These are phyloP conservation scores for Boechera retrofracta DNA, from an alignment of 345 rosid genomes.

Conservation along the genomic window DNA sequence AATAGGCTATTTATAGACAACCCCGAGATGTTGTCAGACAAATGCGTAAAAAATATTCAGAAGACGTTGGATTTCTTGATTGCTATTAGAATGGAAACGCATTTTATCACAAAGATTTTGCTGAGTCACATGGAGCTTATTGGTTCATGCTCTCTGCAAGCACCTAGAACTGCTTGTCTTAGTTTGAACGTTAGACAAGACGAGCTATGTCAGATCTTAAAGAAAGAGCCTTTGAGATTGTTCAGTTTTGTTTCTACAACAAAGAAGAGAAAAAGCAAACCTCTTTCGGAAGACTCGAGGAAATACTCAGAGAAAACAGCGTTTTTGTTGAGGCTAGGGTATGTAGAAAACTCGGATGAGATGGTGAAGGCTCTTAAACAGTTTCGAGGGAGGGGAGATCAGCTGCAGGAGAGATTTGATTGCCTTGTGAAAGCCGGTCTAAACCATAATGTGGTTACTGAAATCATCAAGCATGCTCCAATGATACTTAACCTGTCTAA, in stretches of 20 bases:
- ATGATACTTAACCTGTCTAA: constrained; percentile 71
- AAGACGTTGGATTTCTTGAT: constrained; percentile 60
- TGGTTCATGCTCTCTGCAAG: constrained; percentile 59
- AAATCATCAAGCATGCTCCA: constrained; percentile 70
- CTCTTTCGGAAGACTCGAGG: constrained; percentile 40
- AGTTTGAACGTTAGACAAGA: constrained; percentile 54
- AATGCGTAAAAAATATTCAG: constrained; percentile 53
- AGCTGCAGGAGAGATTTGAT: constrained; percentile 85
- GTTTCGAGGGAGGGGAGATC: constrained; percentile 88
- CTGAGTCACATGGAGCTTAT: constrained; percentile 50
- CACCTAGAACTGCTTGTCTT: constrained; percentile 56
- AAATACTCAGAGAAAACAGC: constrained; percentile 57
- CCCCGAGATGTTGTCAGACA: constrained; percentile 59
- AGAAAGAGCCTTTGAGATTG: constrained; percentile 64
- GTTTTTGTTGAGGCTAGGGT: constrained; percentile 73
- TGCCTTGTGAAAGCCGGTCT: constrained; percentile 78
- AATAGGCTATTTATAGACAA: constrained; percentile 55
- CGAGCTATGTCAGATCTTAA: constrained; percentile 54
- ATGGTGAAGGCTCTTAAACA: constrained; percentile 66
- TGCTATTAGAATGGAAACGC: constrained; percentile 58
- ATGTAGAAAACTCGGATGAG: constrained; percentile 83
- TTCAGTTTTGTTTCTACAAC: constrained; percentile 60
- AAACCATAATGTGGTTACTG: constrained; percentile 52
- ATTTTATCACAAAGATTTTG: constrained; percentile 52
- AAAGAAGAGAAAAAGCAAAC: constrained; percentile 42